phyloP scores from a whole-genome alignment of 306 rosid species.

The Astragalus glycyphyllos region DNA sequence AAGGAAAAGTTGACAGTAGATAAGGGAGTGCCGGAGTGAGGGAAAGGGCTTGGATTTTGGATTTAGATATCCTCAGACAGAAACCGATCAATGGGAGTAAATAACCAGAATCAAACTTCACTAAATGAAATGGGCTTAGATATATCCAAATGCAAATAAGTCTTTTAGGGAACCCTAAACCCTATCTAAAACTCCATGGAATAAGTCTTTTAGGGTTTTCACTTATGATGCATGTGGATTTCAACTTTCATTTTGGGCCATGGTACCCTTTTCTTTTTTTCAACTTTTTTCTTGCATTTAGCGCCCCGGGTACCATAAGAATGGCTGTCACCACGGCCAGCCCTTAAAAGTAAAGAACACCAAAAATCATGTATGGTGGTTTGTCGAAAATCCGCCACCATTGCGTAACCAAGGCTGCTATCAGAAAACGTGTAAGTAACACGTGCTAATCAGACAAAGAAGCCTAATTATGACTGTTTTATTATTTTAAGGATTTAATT shows the following conservation, averaged over 20 bases:
- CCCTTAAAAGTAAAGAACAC: not conserved
- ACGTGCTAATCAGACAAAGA: constrained; percentile 6
- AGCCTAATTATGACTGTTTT: not conserved
- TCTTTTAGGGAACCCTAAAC: too few relatives aligned
- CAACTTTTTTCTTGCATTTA: not conserved
- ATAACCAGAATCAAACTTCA: too few relatives aligned
- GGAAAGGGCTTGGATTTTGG: too few relatives aligned
- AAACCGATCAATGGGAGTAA: too few relatives aligned
- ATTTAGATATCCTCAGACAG: too few relatives aligned
- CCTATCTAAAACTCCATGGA: not conserved
- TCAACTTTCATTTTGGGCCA: not conserved
- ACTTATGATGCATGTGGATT: not conserved
- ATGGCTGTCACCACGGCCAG: not conserved
- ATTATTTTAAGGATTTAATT: constrained; percentile 1
- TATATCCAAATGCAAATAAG: too few relatives aligned
- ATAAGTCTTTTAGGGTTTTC: not conserved
- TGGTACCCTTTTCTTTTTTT: not conserved
- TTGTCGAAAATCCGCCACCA: not conserved
- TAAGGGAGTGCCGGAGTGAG: too few relatives aligned
- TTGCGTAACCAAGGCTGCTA: not conserved
- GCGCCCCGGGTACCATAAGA: not conserved
- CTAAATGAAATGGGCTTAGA: too few relatives aligned
- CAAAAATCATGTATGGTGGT: not conserved
- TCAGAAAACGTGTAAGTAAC: not conserved
- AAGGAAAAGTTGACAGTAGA: too few relatives aligned